Evolutionary conservation across 768 basidiomycete species (phyloP).

Genomic region (Lactarius pseudohatsudake): DNA sequence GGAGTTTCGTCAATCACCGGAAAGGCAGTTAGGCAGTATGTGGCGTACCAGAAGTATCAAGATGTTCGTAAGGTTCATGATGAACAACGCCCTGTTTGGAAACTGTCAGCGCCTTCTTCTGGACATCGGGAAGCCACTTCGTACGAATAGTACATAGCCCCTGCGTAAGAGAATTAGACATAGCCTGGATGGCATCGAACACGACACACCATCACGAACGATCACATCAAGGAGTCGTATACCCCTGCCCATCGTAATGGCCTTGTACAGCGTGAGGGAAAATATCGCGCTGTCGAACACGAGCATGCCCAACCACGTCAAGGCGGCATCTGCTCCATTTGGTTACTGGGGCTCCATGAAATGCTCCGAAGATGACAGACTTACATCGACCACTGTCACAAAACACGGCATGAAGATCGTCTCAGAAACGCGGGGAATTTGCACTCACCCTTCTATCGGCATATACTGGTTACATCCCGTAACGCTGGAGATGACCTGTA

Average conservation of each 20-base stretch:
- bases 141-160: slow-evolving; percentile 24
- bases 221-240: slow-evolving; percentile 18
- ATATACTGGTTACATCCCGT: slow-evolving; percentile 14
- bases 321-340: slow-evolving; percentile 8
- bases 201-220: slow-evolving; percentile 19
- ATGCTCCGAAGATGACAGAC: neutral
- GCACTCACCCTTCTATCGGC: slow-evolving; percentile 12
- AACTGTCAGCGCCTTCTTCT: neutral
- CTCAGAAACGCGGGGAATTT: neutral
- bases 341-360: neutral
- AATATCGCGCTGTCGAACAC: slow-evolving; percentile 17
- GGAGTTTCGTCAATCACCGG: neutral
- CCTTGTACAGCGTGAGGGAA: slow-evolving; percentile 20
- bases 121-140: neutral
- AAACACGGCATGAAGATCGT: neutral
- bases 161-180: neutral
- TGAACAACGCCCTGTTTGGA: slow-evolving; percentile 11
- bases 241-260: slow-evolving; percentile 15
- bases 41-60: slow-evolving; percentile 16
- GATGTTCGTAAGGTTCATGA: slow-evolving; percentile 21
- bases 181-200: no score
- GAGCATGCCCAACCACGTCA: slow-evolving; percentile 18
- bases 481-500: slow-evolving; percentile 8
- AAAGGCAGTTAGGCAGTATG: neutral
- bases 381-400: slow-evolving; percentile 14